These are phyloP conservation scores for Russula sp. DNA, from an alignment of 768 basidiomycete genomes.

Conservation along the genomic window DNA sequence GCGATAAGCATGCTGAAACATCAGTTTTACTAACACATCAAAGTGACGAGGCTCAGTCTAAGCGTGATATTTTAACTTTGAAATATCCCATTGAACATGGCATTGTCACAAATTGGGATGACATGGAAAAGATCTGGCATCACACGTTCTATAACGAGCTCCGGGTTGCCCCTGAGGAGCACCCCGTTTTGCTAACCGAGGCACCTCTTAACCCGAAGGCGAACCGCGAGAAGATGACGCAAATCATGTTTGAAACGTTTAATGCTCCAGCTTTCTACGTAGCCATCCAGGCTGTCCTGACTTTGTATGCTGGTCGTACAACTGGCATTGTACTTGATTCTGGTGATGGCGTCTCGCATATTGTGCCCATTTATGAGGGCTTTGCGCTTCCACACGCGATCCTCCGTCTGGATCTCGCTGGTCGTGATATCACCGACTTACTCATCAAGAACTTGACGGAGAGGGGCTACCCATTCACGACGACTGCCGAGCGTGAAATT, in stretches of 20 bases:
- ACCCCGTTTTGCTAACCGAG: constrained; percentile 65
- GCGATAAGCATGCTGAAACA: not conserved
- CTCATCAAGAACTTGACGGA: constrained; percentile 83
- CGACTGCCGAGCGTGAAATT: constrained; percentile 88
- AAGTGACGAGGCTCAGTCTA: constrained; percentile 87
- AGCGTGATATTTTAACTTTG: constrained; percentile 89
- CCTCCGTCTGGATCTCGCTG: constrained; percentile 84
- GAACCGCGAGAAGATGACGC: constrained; percentile 69
- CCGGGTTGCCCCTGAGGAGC: constrained; percentile 71
- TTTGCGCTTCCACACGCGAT: constrained; percentile 92
- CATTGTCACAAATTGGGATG: constrained; percentile 97
- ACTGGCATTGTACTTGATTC: constrained; percentile 94
- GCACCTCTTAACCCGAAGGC: constrained; percentile 69
- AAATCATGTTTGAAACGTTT: constrained; percentile 77
- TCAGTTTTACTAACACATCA: not conserved
- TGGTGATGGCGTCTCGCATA: constrained; percentile 94
- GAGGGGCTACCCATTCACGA: constrained; percentile 91
- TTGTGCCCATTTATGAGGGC: constrained; percentile 94
- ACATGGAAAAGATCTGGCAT: constrained; percentile 99
- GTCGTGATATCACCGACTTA: constrained; percentile 84
- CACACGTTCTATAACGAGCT: constrained; percentile 90
- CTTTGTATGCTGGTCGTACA: constrained; percentile 87
- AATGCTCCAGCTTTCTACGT: constrained; percentile 73
- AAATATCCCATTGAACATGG: constrained; percentile 94
- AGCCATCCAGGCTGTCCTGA: constrained; percentile 65